phyloP scores from a whole-genome alignment of 441 rosid genomes.

The Erysimum pusillum region DNA sequence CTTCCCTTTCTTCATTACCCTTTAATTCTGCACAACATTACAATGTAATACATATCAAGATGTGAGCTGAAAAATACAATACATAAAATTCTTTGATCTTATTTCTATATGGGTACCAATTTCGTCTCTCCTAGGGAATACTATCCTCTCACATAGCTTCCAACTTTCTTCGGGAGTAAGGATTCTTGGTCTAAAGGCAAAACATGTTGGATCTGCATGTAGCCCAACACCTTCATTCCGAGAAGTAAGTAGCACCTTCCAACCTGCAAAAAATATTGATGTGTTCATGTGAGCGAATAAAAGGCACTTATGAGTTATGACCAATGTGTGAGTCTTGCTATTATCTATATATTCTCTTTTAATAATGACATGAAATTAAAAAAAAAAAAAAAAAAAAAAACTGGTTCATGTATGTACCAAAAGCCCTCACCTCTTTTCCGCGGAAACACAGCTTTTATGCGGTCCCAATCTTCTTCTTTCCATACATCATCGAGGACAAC shows the following conservation, averaged over 20 bases:
- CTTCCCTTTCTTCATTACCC: not conserved
- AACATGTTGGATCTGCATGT: not conserved
- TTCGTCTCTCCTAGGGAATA: not conserved
- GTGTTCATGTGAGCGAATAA: no score
- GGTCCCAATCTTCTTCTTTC: not conserved
- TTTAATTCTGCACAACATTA: not conserved
- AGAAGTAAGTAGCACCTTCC: not conserved
- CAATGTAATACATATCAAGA: no score
- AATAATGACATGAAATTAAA: no score
- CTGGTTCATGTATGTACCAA: not conserved
- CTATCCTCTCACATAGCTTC: not conserved
- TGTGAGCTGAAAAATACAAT: no score
- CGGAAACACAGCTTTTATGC: constrained; percentile 14
- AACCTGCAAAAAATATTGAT: not conserved
- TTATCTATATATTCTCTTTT: no score
- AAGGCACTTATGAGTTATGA: no score
- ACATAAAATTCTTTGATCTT: no score
- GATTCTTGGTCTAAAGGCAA: not conserved
- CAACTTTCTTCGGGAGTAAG: not conserved
- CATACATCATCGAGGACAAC: constrained; percentile 41
- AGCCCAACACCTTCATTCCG: not conserved
- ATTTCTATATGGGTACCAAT: not conserved
- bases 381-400: no score
- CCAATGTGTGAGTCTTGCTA: no score
- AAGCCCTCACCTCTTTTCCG: not conserved